phyloP scores from a whole-genome alignment of 192 early-diverging fungal species.

The Mortierella claussenii region DNA sequence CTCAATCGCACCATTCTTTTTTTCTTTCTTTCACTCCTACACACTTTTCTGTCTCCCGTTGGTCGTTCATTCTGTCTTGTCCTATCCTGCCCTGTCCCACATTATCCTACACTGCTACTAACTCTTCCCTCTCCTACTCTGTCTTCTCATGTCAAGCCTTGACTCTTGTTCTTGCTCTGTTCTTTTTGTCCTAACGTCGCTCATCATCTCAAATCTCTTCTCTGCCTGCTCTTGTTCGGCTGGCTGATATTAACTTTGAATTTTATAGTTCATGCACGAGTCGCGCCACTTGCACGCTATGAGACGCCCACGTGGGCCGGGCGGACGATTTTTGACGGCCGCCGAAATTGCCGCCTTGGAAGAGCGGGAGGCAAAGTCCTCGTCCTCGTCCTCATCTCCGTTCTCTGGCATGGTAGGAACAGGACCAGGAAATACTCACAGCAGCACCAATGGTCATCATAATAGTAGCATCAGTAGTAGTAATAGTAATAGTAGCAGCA shows the following conservation, averaged over 20 bases:
- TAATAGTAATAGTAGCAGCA: conserved; percentile 6
- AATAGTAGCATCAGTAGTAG: too few relatives aligned
- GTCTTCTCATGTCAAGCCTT: too few relatives aligned
- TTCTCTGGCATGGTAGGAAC: neutral
- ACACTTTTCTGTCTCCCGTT: too few relatives aligned
- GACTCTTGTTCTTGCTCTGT: neutral
- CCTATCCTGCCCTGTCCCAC: too few relatives aligned
- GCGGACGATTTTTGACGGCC: conserved; percentile 89
- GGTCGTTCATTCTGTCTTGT: too few relatives aligned
- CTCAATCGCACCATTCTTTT: too few relatives aligned
- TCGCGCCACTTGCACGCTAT: conserved; percentile 97
- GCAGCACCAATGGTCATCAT: conserved; percentile 4
- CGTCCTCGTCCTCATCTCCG: too few relatives aligned
- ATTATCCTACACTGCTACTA: too few relatives aligned
- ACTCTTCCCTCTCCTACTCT: too few relatives aligned
- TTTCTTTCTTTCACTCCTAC: too few relatives aligned
- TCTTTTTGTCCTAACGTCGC: neutral
- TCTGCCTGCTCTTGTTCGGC: neutral
- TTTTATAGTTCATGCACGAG: conserved; percentile 92
- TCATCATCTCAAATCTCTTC: neutral
- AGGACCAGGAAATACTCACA: neutral
- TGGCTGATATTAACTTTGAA: conserved; percentile 7
- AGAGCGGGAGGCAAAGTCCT: conserved; percentile 13
- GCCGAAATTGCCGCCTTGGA: conserved; percentile 52
- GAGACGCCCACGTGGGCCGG: conserved; percentile 95